Percentiles rank a stretch among this genome's conserved stretches.
Conservation (phyloP, 2,329 filamentous ascomycete species). For the Fusarium succisae region DNA sequence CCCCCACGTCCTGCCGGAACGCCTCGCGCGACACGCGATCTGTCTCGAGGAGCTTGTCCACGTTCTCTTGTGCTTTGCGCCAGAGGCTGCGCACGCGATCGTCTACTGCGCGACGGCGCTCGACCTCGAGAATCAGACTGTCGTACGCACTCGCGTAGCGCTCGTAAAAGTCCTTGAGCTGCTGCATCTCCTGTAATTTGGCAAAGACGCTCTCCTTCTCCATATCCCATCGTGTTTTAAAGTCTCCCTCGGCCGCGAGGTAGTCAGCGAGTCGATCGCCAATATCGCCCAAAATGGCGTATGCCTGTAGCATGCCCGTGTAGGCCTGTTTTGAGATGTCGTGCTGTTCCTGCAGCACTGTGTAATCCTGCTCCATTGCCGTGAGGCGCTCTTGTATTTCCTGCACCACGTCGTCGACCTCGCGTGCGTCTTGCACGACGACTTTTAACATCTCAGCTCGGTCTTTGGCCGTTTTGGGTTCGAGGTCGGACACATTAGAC, state of each 20-base stretch:
- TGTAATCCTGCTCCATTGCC: conserved; percentile 79
- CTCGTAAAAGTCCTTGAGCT: conserved; percentile 84
- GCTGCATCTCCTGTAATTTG: conserved; percentile 79
- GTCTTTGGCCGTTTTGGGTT: conserved; percentile 79
- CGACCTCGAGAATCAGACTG: conserved; percentile 83
- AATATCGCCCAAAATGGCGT: conserved; percentile 73
- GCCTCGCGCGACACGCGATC: conserved; percentile 78
- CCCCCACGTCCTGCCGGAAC: conserved; percentile 84
- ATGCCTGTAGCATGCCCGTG: conserved; percentile 67
- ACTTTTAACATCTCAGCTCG: conserved; percentile 85
- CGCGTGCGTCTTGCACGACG: conserved; percentile 74
- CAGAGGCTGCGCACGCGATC: conserved; percentile 78
- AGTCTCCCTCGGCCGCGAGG: conserved; percentile 71
- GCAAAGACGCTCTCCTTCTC: conserved; percentile 75
- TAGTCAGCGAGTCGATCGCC: conserved; percentile 72
- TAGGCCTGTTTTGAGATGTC: conserved; percentile 61
- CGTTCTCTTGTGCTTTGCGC: conserved; percentile 78
- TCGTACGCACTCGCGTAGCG: conserved; percentile 87
- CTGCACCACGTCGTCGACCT: conserved; percentile 72
- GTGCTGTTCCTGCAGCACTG: conserved; percentile 70
- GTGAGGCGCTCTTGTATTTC: conserved; percentile 79
- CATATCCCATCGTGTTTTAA: conserved; percentile 74
- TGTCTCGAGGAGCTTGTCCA: conserved; percentile 77
- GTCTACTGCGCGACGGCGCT: conserved; percentile 76
- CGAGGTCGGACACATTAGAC: conserved; percentile 61